Percentiles rank a stretch among this genome's conserved stretches.
Evolutionary conservation across 805 yeast genomes (phyloP).

Genomic region (Schwanniomyces occidentalis): DNA sequence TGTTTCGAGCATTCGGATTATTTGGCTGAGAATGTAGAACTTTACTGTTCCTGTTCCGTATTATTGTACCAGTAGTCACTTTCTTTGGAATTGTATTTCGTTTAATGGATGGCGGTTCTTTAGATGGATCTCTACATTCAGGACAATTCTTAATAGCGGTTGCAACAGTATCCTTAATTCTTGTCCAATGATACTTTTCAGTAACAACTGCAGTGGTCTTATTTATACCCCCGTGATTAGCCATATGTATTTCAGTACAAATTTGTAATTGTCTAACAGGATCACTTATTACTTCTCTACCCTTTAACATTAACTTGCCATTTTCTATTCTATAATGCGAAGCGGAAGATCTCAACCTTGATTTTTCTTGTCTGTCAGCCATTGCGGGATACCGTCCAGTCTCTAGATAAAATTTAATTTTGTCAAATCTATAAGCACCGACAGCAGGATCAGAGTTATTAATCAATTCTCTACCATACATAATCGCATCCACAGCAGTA

Average conservation of each 20-base stretch:
- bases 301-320: constrained; percentile 75
- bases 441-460: constrained; percentile 50
- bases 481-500: constrained; percentile 81
- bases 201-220: constrained; percentile 77
- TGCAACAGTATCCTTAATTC: constrained; percentile 85
- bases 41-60: constrained; percentile 14
- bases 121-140: constrained; percentile 59
- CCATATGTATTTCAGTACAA: constrained; percentile 66
- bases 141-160: constrained; percentile 74
- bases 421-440: constrained; percentile 67
- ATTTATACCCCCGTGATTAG: constrained; percentile 84
- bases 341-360: constrained; percentile 79
- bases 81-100: constrained; percentile 19
- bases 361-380: constrained; percentile 80
- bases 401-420: constrained; percentile 72
- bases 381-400: constrained; percentile 85
- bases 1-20: constrained; percentile 21
- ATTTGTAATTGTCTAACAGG: constrained; percentile 73
- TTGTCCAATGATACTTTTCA: constrained; percentile 86
- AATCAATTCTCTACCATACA: constrained; percentile 79
- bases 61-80: constrained; percentile 7
- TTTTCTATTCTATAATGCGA: constrained; percentile 70
- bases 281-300: constrained; percentile 80
- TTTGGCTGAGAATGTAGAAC: constrained; percentile 18
- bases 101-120: constrained; percentile 17